Conservation (phyloP, 2,329 filamentous ascomycete genomes). For the Cylindrodendrum hubeiense region DNA sequence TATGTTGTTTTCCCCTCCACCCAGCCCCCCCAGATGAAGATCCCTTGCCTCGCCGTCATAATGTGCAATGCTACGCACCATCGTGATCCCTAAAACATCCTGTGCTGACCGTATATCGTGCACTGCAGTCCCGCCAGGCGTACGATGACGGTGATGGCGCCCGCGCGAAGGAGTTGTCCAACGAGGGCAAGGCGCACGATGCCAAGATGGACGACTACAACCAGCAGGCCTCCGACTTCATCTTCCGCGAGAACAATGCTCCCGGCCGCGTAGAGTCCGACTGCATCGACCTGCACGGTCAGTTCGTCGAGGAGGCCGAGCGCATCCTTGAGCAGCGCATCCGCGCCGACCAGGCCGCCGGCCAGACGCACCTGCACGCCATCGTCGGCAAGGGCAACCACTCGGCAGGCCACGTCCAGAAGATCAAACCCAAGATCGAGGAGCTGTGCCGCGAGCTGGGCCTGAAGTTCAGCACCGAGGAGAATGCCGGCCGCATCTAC, state of each 20-base stretch:
- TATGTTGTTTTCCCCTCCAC: conserved; percentile 52
- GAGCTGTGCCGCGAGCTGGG: conserved; percentile 86
- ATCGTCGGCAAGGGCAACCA: conserved; percentile 98
- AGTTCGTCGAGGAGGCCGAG: conserved; percentile 95
- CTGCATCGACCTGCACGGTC: conserved; percentile 93
- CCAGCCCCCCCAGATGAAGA: not conserved
- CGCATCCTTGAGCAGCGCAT: conserved; percentile 90
- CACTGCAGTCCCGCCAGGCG: conserved; percentile 75
- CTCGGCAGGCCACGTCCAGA: conserved; percentile 83
- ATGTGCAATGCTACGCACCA: not conserved
- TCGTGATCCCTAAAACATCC: not conserved
- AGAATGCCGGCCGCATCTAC: conserved; percentile 90
- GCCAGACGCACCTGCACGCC: conserved; percentile 88
- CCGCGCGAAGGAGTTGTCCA: conserved; percentile 83
- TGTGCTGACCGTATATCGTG: conserved; percentile 25
- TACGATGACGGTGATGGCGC: conserved; percentile 88
- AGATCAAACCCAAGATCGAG: conserved; percentile 96
- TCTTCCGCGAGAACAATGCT: conserved; percentile 96
- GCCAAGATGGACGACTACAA: conserved; percentile 90
- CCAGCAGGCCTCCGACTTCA: conserved; percentile 90
- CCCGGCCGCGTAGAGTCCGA: conserved; percentile 79
- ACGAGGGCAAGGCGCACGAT: conserved; percentile 88
- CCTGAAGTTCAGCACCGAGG: conserved; percentile 85
- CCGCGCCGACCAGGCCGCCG: conserved; percentile 77
- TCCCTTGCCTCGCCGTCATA: not conserved